Evolutionary conservation across 805 yeast species (phyloP), one percentile per base, ranked within the genome.

Genomic region (Metschnikowia corniflorae): DNA sequence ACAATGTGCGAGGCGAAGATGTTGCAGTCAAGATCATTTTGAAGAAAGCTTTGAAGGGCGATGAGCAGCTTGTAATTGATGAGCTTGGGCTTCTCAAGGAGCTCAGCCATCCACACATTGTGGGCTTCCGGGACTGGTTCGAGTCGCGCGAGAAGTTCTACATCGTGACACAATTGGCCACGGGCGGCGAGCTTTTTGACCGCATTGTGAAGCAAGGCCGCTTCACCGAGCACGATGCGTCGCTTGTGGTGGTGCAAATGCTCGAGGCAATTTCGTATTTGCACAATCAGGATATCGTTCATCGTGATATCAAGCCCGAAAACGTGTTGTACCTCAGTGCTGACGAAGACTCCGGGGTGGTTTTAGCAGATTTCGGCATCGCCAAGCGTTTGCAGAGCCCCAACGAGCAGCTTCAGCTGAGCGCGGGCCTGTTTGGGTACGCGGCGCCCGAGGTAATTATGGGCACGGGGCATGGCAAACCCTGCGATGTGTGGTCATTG

Each of bases 101-200:
- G 35, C 68, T 89, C 42, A 58, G 74, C 33, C 95, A 89, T 59
- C 88, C 88, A 2, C 84, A 91, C 60, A 88, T 91, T 50, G 95
- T 91, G n/a, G 78, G 80, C 25, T 82, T 91, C 56, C 71, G 81
- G 35, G 96, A 88, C 58, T 91, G 95, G 91, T 91, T 91, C 57
- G 97, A 91, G 65, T 77, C 87, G 19, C 83, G 77, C 58, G 96
- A 88, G 51, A 91, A 91, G 65, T 88, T 86, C 61, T 91, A 86
- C 56, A 82, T 91, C 40, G 96, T 87, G 14, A 91, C 97, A 2
- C 96, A 91, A 59, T 68, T 91, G 54, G 97, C 97, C 16, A 82
- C 88, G 2, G 98, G 98, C 20, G 98, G 98, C 33, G 98, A 91
- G 60, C 65, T 91, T 40, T 91, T 91, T 55, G 96, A 89, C 44